Base-by-base conservation (phyloP, 345 rosid species). In the Eucalyptus curtisii region DNA sequence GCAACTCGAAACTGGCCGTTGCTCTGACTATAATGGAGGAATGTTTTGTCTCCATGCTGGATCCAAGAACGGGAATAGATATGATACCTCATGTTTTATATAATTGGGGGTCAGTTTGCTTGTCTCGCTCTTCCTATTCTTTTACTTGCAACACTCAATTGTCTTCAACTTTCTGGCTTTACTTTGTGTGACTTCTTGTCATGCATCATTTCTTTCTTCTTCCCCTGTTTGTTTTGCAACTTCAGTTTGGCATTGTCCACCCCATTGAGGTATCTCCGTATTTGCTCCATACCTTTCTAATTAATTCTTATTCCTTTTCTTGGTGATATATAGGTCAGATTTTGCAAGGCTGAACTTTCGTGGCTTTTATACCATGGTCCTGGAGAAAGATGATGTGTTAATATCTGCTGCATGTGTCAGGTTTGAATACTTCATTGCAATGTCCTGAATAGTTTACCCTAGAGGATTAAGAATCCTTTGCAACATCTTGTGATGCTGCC, bases 1-100 rank as follows among this genome's bases (percentile, higher is more conserved):
- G 99, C 94, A 96, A 97, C 95, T 94, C 98, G 45, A 97, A 96
- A 87, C 91, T 97, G 90, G 98, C 96, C 68, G 97, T 97, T 90
- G 95, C 97, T 89, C 96, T 97, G 90, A 94, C 99, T 61, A 94
- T 97, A 64, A 94, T 97, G 98, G 99, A 97, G 93, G 99, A 96
- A 91, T 95, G 98, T 92, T 97, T 97, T 94, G 95, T 92, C 91
- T 92, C 99, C 76, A 97, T 97, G 99, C 92, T 97, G 87, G 99
- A 97, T 93, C 92, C 97, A 86, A 95, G 97, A 92, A 97, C 99
- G 14, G 99, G 99, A 90, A 91, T 97, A 88, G 94, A 96, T 91
- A 96, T 97, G 99, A 93, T 96, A 93, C 98, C 99, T 85, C 99
- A 96, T 88, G 94, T 94, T 92, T 88, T 97, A 53, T 97, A 96